phyloP scores from a whole-genome alignment of 2,329 filamentous ascomycete species.

The Microdochium paspali region DNA sequence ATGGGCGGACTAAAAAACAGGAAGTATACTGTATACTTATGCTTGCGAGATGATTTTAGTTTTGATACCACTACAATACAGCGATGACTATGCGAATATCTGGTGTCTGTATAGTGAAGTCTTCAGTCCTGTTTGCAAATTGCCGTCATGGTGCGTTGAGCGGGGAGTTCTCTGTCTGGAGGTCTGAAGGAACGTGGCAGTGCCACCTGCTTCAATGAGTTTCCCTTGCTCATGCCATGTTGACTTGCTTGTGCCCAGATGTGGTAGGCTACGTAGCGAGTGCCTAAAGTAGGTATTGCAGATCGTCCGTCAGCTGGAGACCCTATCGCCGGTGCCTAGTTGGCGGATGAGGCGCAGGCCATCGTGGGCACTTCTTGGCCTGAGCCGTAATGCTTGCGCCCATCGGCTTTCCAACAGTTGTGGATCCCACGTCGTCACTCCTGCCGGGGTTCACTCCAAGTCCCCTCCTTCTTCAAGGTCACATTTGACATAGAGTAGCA shows the following conservation, averaged over 20 bases:
- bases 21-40: not conserved
- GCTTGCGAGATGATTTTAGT: not conserved
- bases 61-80: conserved; percentile 1
- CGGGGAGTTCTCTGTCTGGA: too few relatives aligned
- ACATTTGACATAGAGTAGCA: not conserved
- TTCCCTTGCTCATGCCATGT: not conserved
- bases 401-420: not conserved
- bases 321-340: not conserved
- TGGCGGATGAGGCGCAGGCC: not conserved
- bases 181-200: too few relatives aligned
- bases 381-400: not conserved
- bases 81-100: not conserved
- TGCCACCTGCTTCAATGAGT: too few relatives aligned
- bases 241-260: not conserved
- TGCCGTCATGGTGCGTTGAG: too few relatives aligned
- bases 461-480: not conserved
- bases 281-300: too few relatives aligned
- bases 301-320: too few relatives aligned
- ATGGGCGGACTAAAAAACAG: not conserved
- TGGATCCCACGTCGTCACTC: not conserved
- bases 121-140: too few relatives aligned
- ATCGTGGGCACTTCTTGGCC: too few relatives aligned
- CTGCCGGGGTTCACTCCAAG: not conserved
- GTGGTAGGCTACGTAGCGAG: too few relatives aligned
- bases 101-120: too few relatives aligned